Base-by-base conservation (phyloP, 164 flowering plant genomes). In the Aristolochia contorta region DNA sequence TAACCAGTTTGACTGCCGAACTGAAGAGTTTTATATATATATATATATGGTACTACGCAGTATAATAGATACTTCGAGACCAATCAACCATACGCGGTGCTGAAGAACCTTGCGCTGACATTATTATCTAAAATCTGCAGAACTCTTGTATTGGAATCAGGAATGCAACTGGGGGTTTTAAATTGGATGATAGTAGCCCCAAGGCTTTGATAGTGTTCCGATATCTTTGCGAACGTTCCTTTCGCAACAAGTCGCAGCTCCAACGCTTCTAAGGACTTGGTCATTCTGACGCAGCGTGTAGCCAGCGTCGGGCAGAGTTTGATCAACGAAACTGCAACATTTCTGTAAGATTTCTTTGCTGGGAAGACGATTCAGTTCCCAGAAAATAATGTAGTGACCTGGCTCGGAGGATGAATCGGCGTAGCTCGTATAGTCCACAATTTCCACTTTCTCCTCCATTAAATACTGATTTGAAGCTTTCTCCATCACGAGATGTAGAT, bases 101-200 rank as follows among this genome's bases (percentile, higher is more conserved):
- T 92, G 46, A 78, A 75, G 59, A 69, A 85, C 69, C 66, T 77
- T 70, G 71, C 76, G 6, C 47, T 81, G 30, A 79, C 90, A 75
- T 82, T 89, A 33, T 20, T 64, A 54, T 58, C 59, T 55, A 92
- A 63, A 60, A 92, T 89, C 47, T 82, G 77, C 65, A 87, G 58
- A 20, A 92, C 84, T 0, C 13, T 15, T 12, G 47, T 66, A 69
- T 92, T 84, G 0, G 58, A 51, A 0, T 75, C 59, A 0, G 84
- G 82, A 0, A 92, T 82, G 61, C 83, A 87, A 27, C 98, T 58
- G 0, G 98, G 98, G 0, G 86, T 83, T 61, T 90, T 93, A 69
- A 79, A 93, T 78, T 93, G 98, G 73, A 85, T 86, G 1, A 79
- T 77, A 14, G 90, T 84, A 19, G 72, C 73, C 2, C 97, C 99